These are phyloP conservation scores for Neurospora crassa DNA, from an alignment of 2,329 filamentous ascomycete genomes.

Conservation along the genomic window DNA sequence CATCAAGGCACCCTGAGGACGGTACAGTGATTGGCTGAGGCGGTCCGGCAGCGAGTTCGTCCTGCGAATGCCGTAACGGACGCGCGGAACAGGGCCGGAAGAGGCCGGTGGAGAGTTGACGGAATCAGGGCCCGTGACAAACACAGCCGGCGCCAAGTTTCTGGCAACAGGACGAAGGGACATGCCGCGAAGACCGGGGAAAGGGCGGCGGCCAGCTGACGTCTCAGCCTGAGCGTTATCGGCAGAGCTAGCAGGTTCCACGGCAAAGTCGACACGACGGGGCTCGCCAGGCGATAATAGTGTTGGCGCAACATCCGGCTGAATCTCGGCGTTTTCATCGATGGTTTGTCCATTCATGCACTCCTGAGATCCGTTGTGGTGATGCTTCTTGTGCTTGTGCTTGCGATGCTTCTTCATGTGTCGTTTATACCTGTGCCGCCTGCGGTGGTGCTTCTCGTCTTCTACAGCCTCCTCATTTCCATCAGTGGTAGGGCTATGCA, in stretches of 20 bases:
- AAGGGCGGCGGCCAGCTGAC: conserved; percentile 31
- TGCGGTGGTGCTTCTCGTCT: conserved; percentile 30
- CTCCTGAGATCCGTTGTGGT: conserved; percentile 20
- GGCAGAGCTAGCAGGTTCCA: conserved; percentile 14
- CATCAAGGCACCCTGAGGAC: conserved; percentile 40
- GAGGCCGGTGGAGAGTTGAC: conserved; percentile 19
- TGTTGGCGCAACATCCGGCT: conserved; percentile 9
- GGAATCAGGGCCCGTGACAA: conserved; percentile 37
- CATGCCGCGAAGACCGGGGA: conserved; percentile 47
- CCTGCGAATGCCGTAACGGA: conserved; percentile 57
- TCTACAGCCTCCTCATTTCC: conserved; percentile 32
- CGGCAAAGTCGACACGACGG: conserved; percentile 50
- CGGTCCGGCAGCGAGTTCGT: conserved; percentile 67
- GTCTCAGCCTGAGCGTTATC: conserved; percentile 20
- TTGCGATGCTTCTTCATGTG: conserved; percentile 31
- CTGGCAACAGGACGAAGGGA: conserved; percentile 55
- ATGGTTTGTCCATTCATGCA: conserved; percentile 23
- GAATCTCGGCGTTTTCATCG: conserved; percentile 19
- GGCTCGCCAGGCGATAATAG: conserved; percentile 26
- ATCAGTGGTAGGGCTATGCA: neutral
- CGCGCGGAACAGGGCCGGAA: conserved; percentile 41
- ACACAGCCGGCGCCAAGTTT: conserved; percentile 62
- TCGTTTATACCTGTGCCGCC: conserved; percentile 24
- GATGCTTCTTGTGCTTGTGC: conserved; percentile 34
- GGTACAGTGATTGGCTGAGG: conserved; percentile 37